Percentiles rank a stretch among this genome's conserved stretches.
phyloP scores from a whole-genome alignment of 2,329 filamentous ascomycete genomes.

The Botrytis fabae region DNA sequence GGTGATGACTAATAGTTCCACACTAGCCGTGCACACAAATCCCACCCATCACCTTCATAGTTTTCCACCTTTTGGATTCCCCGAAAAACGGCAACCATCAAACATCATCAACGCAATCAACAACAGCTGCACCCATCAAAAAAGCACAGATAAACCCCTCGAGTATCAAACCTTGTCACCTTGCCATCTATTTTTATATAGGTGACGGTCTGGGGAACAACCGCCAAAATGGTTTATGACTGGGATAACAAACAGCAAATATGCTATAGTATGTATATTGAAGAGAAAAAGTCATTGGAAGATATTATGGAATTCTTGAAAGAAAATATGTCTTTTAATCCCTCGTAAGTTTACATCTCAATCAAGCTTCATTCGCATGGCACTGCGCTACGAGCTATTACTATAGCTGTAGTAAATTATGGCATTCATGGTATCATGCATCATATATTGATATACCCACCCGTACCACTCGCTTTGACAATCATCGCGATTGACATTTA shows the following conservation, averaged over 20 bases:
- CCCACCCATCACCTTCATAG: neutral
- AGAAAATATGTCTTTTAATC: slow-evolving; percentile 58
- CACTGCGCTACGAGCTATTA: slow-evolving; percentile 4
- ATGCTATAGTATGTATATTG: slow-evolving; percentile 73
- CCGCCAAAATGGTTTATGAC: slow-evolving; percentile 52
- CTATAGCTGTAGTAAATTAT: slow-evolving; percentile 28
- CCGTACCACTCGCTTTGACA: slow-evolving; percentile 32
- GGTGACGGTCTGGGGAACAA: neutral
- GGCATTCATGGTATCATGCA: slow-evolving; percentile 24
- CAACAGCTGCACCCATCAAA: slow-evolving; percentile 22
- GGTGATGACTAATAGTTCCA: neutral
- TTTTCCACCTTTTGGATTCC: neutral
- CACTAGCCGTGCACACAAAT: neutral
- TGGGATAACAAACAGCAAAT: slow-evolving; percentile 67
- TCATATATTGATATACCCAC: slow-evolving; percentile 23
- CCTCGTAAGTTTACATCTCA: slow-evolving; percentile 21
- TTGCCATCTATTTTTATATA: neutral
- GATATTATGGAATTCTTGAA: slow-evolving; percentile 74
- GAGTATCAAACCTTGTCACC: slow-evolving; percentile 1
- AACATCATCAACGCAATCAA: slow-evolving; percentile 25
- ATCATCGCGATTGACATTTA: neutral
- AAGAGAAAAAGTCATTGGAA: slow-evolving; percentile 69
- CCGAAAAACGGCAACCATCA: slow-evolving; percentile 20
- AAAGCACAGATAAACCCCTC: slow-evolving; percentile 6
- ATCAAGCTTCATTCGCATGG: neutral